Conservation (phyloP, 257 asterid species). For the Buddleja alternifolia region DNA sequence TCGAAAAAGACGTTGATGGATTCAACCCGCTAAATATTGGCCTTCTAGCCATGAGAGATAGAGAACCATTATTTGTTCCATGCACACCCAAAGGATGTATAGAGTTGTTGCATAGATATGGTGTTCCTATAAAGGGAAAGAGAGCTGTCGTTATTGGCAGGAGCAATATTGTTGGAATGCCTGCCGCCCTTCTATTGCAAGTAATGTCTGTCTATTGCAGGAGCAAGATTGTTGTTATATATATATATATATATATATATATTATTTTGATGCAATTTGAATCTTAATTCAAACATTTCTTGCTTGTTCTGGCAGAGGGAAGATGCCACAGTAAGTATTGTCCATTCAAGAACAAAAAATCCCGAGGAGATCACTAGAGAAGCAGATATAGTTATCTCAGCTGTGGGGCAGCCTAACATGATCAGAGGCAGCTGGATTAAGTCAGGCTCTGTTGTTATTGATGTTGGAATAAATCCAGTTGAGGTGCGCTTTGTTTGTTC, state of each 20-base stretch:
- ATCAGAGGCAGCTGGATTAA: conserved; percentile 72
- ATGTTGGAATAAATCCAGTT: conserved; percentile 67
- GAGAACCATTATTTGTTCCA: conserved; percentile 64
- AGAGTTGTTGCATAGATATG: conserved; percentile 62
- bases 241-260: background rate
- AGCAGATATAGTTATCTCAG: conserved; percentile 63
- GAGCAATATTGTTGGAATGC: conserved; percentile 76
- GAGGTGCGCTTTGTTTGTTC: conserved; percentile 38
- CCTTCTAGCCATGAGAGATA: conserved; percentile 65
- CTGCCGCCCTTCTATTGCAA: conserved; percentile 66
- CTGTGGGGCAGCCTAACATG: conserved; percentile 67
- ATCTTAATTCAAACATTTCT: background rate
- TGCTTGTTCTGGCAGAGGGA: conserved; percentile 46
- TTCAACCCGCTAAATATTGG: conserved; percentile 67
- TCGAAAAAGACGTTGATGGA: conserved; percentile 72
- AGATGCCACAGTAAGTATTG: conserved; percentile 66
- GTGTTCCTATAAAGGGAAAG: conserved; percentile 60
- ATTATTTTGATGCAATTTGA: conserved; percentile 2
- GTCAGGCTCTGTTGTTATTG: conserved; percentile 67
- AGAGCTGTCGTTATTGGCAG: conserved; percentile 66
- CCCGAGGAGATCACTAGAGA: conserved; percentile 61
- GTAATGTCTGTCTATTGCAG: conserved; percentile 46
- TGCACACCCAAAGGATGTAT: conserved; percentile 75
- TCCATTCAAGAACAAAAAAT: conserved; percentile 62
- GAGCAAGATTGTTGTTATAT: too few species aligned